Evolutionary conservation across 108 stramenopile species (phyloP).

Genomic region (Skeletonema menzelii): DNA sequence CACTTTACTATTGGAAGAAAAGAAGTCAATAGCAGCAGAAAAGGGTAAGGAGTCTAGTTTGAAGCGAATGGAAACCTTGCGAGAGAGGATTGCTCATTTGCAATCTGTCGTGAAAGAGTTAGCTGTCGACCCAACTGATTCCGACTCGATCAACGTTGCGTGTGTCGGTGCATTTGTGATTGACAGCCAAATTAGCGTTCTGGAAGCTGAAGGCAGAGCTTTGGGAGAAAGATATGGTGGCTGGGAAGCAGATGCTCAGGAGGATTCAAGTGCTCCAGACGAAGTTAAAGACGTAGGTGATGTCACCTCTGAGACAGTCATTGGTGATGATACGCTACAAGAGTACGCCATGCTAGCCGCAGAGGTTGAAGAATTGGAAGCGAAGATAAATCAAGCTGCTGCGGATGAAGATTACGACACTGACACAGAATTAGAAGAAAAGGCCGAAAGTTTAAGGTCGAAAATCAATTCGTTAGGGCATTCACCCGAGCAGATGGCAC

Average conservation of each 20-base stretch:
- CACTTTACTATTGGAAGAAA: conserved; percentile 48
- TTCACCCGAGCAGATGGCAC: conserved; percentile 15
- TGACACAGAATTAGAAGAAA: conserved; percentile 28
- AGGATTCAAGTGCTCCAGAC: conserved; percentile 17
- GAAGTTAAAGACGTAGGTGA: conserved; percentile 12
- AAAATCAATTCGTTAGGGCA: conserved; percentile 20
- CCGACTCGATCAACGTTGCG: conserved; percentile 56
- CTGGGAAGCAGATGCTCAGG: conserved; percentile 33
- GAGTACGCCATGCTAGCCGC: conserved; percentile 1
- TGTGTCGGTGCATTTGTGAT: conserved; percentile 75
- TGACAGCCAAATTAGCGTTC: conserved; percentile 65
- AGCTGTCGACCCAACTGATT: conserved; percentile 18
- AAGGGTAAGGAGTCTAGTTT: conserved; percentile 57
- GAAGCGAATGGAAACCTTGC: conserved; percentile 56
- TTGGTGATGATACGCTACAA: conserved; percentile 12
- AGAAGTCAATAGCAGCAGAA: conserved; percentile 58
- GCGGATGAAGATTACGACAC: conserved; percentile 21
- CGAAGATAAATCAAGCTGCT: conserved; percentile 9
- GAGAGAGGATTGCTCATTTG: conserved; percentile 56
- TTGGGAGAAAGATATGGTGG: conserved; percentile 71
- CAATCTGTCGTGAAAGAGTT: conserved; percentile 25
- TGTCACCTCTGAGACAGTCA: not conserved
- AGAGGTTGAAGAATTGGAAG: conserved; percentile 16
- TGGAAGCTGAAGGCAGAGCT: conserved; percentile 55
- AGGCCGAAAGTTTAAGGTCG: conserved; percentile 5